These are phyloP conservation scores for Hypoxylon sp. DNA, from an alignment of 2,329 filamentous ascomycete genomes.

Conservation along the genomic window DNA sequence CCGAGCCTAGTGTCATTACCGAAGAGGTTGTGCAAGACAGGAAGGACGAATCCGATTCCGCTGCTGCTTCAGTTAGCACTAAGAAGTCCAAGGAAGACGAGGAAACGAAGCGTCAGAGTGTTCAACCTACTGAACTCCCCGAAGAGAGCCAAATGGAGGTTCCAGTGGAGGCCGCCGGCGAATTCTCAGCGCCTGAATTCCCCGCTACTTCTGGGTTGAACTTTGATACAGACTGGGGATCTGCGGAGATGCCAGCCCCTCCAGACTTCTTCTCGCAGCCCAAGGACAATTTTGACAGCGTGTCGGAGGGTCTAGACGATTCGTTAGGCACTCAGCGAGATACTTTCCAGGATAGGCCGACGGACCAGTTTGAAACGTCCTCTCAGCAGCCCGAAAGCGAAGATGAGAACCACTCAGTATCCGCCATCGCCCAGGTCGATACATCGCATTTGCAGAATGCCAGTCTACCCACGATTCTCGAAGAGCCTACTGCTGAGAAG, in stretches of 20 bases:
- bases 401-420: not conserved
- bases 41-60: constrained; percentile 25
- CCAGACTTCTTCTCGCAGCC: constrained; percentile 10
- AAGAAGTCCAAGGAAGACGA: constrained; percentile 40
- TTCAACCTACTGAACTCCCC: constrained; percentile 37
- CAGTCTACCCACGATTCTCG: constrained; percentile 1
- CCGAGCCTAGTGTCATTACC: constrained; percentile 21
- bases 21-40: constrained; percentile 23
- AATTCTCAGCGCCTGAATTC: constrained; percentile 5
- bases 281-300: constrained; percentile 6
- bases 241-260: constrained; percentile 13
- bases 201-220: constrained; percentile 13
- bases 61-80: constrained; percentile 12
- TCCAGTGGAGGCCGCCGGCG: constrained; percentile 13
- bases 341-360: constrained; percentile 4
- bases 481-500: constrained; percentile 33
- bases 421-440: too few relatives aligned
- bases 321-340: constrained; percentile 9
- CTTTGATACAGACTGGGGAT: constrained; percentile 20
- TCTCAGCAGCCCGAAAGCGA: not conserved
- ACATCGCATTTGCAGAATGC: too few relatives aligned
- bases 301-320: not conserved
- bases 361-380: constrained; percentile 15
- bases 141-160: constrained; percentile 30
- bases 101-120: constrained; percentile 40